phyloP scores from a whole-genome alignment of 2,329 filamentous ascomycete species.

The Myriosclerotinia curreyana region DNA sequence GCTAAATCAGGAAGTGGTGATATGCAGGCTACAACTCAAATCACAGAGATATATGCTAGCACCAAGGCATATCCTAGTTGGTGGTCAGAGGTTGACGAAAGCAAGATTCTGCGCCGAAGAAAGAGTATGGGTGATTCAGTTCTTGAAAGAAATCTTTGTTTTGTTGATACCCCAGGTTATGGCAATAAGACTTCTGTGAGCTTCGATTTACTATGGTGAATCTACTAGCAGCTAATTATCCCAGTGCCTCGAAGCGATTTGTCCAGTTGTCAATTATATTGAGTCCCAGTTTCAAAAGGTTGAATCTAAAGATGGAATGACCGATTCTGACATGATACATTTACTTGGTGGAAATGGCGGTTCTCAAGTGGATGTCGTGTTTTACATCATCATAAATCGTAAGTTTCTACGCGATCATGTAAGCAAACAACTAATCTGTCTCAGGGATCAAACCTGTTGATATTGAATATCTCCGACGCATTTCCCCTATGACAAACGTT shows the following conservation, averaged over 20 bases:
- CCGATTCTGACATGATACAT: conserved; percentile 70
- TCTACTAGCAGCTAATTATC: conserved; percentile 35
- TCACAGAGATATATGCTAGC: conserved; percentile 72
- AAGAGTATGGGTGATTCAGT: conserved; percentile 74
- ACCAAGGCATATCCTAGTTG: conserved; percentile 83
- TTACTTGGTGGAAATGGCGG: conserved; percentile 80
- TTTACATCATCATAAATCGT: conserved; percentile 79
- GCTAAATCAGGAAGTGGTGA: conserved; percentile 32
- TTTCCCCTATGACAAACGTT: conserved; percentile 75
- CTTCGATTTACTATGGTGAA: conserved; percentile 15
- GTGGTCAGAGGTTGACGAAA: conserved; percentile 79
- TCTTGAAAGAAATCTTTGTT: conserved; percentile 88
- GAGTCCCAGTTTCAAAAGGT: conserved; percentile 65
- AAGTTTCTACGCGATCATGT: conserved; percentile 37
- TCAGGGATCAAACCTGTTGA: conserved; percentile 60
- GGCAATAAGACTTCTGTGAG: conserved; percentile 52
- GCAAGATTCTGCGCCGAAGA: conserved; percentile 56
- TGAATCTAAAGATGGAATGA: conserved; percentile 58
- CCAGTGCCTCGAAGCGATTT: conserved; percentile 55
- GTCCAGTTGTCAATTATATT: conserved; percentile 66
- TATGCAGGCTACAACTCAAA: conserved; percentile 41
- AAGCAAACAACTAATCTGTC: conserved; percentile 27
- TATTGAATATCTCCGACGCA: conserved; percentile 65
- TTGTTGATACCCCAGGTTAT: conserved; percentile 79
- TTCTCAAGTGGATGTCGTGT: conserved; percentile 75